phyloP scores from a whole-genome alignment of 2,329 filamentous ascomycete species.

The Dactylonectria estremocensis region DNA sequence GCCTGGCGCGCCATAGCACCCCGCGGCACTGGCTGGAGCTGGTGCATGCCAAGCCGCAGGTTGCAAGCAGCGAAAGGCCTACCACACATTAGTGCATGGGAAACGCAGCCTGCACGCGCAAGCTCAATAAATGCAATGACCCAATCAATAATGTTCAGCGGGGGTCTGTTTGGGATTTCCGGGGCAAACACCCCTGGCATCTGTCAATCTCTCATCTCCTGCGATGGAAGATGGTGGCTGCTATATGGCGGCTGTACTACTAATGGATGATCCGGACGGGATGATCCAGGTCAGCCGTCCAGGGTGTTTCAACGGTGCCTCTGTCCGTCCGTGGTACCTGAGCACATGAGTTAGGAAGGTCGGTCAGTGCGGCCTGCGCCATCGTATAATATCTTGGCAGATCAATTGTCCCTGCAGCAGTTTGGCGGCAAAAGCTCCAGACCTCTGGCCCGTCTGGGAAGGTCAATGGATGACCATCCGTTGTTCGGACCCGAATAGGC shows the following conservation, averaged over 20 bases:
- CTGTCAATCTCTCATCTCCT: constrained; percentile 19
- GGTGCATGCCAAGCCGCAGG: background rate
- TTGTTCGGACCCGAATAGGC: background rate
- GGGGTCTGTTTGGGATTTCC: constrained; percentile 1
- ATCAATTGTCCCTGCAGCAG: background rate
- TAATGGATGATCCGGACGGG: no score
- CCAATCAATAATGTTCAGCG: constrained; percentile 15
- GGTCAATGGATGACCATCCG: constrained; percentile 9
- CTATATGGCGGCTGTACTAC: no score
- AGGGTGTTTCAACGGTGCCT: constrained; percentile 18
- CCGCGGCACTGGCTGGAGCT: constrained; percentile 31
- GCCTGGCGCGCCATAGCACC: constrained; percentile 35
- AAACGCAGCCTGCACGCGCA: constrained; percentile 18
- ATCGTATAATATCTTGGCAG: background rate
- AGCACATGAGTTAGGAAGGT: constrained; percentile 5
- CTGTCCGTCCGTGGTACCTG: background rate
- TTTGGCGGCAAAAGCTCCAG: constrained; percentile 2
- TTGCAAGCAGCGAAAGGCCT: background rate
- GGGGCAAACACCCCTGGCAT: constrained; percentile 18
- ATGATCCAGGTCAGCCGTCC: constrained; percentile 14
- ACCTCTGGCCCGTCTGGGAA: constrained; percentile 12
- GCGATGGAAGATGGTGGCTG: constrained; percentile 9
- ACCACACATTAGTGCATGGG: background rate
- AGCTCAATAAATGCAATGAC: constrained; percentile 10
- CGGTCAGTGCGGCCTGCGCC: background rate